phyloP scores from a whole-genome alignment of 2,329 filamentous ascomycete genomes.

The Clonostachys byssicola region DNA sequence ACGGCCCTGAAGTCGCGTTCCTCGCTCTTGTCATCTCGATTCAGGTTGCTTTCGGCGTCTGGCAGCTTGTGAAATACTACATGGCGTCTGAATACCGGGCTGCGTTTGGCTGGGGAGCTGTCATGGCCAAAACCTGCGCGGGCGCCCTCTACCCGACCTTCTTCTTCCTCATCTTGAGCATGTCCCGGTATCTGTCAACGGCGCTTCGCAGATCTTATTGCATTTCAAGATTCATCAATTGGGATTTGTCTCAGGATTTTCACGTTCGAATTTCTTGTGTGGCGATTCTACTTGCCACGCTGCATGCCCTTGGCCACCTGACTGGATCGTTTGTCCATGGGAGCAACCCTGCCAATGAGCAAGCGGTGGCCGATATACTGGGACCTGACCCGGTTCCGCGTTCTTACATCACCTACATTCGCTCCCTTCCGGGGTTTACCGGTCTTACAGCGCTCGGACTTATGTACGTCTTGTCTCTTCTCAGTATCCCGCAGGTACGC shows the following conservation, averaged over 20 bases:
- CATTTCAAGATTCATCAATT: constrained; percentile 51
- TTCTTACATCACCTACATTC: constrained; percentile 40
- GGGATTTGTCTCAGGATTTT: constrained; percentile 50
- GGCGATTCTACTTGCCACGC: constrained; percentile 41
- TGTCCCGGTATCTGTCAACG: constrained; percentile 53
- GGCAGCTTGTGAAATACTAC: constrained; percentile 51
- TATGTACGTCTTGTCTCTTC: constrained; percentile 41
- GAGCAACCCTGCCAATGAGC: constrained; percentile 35
- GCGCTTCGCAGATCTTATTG: constrained; percentile 44
- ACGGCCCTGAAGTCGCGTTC: constrained; percentile 47
- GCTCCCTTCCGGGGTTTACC: constrained; percentile 42
- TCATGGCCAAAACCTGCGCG: constrained; percentile 49
- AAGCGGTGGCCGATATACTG: constrained; percentile 35
- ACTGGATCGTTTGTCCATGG: constrained; percentile 47
- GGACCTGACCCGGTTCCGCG: constrained; percentile 36
- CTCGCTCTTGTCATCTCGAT: constrained; percentile 38
- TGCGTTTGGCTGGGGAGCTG: constrained; percentile 51
- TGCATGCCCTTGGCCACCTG: constrained; percentile 51
- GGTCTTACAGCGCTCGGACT: constrained; percentile 42
- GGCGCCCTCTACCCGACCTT: constrained; percentile 53
- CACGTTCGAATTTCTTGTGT: constrained; percentile 50
- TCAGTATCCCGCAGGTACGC: constrained; percentile 46
- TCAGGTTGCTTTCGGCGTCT: constrained; percentile 46
- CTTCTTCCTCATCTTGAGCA: constrained; percentile 54
- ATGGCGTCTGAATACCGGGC: constrained; percentile 35